Evolutionary conservation across 2,329 filamentous ascomycete species (phyloP).

Genomic region (Laburnicola sp.): DNA sequence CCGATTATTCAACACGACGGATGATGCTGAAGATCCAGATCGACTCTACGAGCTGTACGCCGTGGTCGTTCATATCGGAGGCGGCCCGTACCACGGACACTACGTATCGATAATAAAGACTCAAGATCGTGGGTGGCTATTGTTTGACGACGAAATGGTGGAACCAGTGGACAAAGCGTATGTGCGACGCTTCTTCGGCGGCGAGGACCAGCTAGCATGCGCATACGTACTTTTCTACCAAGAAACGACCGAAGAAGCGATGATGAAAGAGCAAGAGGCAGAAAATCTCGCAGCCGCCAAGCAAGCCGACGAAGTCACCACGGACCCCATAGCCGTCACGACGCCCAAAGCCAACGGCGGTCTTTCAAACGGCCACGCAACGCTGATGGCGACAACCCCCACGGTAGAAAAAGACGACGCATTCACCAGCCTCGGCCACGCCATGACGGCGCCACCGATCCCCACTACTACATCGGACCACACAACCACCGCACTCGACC

Average conservation of each 20-base stretch:
- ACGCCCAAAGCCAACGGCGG: slow-evolving; percentile 52
- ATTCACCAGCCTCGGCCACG: slow-evolving; percentile 66
- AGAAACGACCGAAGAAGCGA: slow-evolving; percentile 73
- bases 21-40: slow-evolving; percentile 91
- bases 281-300: slow-evolving; percentile 61
- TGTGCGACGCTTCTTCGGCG: slow-evolving; percentile 95
- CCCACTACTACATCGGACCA: slow-evolving; percentile 28
- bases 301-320: slow-evolving; percentile 48
- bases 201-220: slow-evolving; percentile 80
- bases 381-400: slow-evolving; percentile 45
- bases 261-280: slow-evolving; percentile 78
- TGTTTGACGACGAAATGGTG: slow-evolving; percentile 98
- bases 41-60: slow-evolving; percentile 95
- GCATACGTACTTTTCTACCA: slow-evolving; percentile 98
- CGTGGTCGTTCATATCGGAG: slow-evolving; percentile 95
- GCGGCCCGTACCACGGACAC: slow-evolving; percentile 94
- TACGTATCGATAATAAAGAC: slow-evolving; percentile 99
- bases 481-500: slow-evolving; percentile 36
- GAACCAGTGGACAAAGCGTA: slow-evolving; percentile 97
- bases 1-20: slow-evolving; percentile 95
- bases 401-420: slow-evolving; percentile 50
- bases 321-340: slow-evolving; percentile 61
- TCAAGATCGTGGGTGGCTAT: slow-evolving; percentile 88
- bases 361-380: slow-evolving; percentile 39
- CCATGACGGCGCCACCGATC: slow-evolving; percentile 60